Conservation (phyloP, 2,329 filamentous ascomycete genomes). For the Acrocalymma vagum region DNA sequence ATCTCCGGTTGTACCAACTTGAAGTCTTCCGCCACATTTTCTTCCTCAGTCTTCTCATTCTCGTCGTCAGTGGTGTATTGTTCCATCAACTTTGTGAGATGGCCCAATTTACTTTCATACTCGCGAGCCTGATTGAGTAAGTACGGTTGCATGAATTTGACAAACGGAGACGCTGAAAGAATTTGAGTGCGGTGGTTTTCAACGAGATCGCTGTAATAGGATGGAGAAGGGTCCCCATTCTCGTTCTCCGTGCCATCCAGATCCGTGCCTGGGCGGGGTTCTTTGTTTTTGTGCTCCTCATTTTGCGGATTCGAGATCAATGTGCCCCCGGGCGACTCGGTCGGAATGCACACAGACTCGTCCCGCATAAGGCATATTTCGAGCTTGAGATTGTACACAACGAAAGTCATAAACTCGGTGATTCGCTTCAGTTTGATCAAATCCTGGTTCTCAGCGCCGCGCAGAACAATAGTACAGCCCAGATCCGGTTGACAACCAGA, state of each 20-base stretch:
- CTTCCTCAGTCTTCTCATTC: conserved; percentile 36
- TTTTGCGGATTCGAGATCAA: conserved; percentile 22
- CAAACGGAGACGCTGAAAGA: conserved; percentile 93
- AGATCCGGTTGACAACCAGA: conserved; percentile 89
- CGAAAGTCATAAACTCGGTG: conserved; percentile 98
- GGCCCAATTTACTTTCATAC: conserved; percentile 83
- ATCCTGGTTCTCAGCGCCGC: conserved; percentile 76
- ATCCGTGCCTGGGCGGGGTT: neutral
- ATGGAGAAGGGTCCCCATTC: conserved; percentile 82
- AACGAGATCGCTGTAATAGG: conserved; percentile 94
- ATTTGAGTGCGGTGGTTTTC: conserved; percentile 93
- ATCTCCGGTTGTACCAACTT: conserved; percentile 94
- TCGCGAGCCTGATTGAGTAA: conserved; percentile 91
- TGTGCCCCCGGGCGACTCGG: conserved; percentile 58
- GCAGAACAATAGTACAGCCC: conserved; percentile 91
- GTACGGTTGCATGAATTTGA: conserved; percentile 94
- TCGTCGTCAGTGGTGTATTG: conserved; percentile 62
- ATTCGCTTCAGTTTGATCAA: conserved; percentile 87
- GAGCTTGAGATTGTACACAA: conserved; percentile 95
- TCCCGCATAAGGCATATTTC: conserved; percentile 95
- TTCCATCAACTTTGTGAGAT: conserved; percentile 83
- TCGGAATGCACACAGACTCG: conserved; percentile 85
- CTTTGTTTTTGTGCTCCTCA: conserved; percentile 13
- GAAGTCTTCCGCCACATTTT: conserved; percentile 76
- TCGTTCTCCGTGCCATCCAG: neutral